Conservation (phyloP, 805 yeast genomes). For the Maudiozyma saulgeensis region DNA sequence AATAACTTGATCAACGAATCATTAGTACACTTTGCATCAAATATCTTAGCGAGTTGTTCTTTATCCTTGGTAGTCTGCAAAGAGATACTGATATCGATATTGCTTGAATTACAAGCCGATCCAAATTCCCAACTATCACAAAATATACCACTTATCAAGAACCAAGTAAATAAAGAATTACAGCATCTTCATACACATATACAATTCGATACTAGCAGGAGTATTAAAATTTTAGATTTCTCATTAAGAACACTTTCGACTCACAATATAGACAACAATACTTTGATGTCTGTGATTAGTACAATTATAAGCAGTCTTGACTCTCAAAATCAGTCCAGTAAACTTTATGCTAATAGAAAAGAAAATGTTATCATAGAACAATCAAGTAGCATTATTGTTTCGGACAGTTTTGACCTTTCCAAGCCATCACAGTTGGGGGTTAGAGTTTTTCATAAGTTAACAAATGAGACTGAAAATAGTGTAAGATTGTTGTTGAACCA, state of each 20-base stretch:
- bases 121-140: conserved; percentile 6
- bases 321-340: neutral
- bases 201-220: conserved; percentile 8
- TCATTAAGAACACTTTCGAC: conserved; percentile 3
- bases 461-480: conserved; percentile 15
- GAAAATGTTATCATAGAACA: conserved; percentile 12
- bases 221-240: conserved; percentile 8
- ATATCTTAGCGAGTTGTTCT: conserved; percentile 8
- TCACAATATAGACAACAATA: neutral
- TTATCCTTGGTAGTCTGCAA: conserved; percentile 16
- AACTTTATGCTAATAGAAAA: neutral
- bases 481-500: conserved; percentile 12
- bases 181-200: conserved; percentile 4
- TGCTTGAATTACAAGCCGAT: conserved; percentile 8
- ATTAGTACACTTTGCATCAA: conserved; percentile 9
- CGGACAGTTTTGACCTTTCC: conserved; percentile 2
- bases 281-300: neutral
- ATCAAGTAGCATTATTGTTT: conserved; percentile 12
- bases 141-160: conserved; percentile 2
- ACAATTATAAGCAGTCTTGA: neutral
- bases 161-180: conserved; percentile 6
- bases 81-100: conserved; percentile 9
- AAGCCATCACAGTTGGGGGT: neutral
- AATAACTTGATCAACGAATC: conserved; percentile 12
- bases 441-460: conserved; percentile 2